Base-by-base conservation (phyloP, 106 monocot species). In the Dactylorhiza incarnata region DNA sequence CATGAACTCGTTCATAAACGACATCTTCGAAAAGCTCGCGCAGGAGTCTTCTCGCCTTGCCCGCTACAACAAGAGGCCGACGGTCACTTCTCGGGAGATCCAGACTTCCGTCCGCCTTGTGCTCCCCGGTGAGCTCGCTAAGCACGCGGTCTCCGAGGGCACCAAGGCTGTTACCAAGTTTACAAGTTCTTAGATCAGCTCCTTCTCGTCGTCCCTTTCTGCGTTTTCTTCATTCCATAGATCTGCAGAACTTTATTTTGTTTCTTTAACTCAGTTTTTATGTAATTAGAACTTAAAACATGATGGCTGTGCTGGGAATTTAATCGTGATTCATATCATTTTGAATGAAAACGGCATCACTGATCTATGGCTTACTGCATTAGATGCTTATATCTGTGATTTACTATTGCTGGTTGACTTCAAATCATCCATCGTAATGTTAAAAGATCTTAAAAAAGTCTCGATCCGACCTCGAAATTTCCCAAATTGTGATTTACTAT, bases 1-100 rank as follows among this genome's bases (percentile, higher is more conserved):
- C 84, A 95, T 95, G 95, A 92, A 95, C 90, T 85, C 85, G 70
- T 95, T 92, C 86, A 92, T 95, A 74, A 95, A 95, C 80, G 95
- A 95, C 66, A 92, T 92, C 80, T 95, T 95, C 78, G 95, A 95
- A 92, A 95, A 95, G 88, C 90, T 95, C 72, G 95, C 95, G 15
- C 73, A 72, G 45, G 92, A 95, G 80, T 63, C 90, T 0, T 83
- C 92, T 22, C 83, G 82, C 14, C 84, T 92, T 53, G 84, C 91
- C 15, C 77, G 91, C 4, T 92, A 92, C 81, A 92, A 88, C 82
- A 92, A 92, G 86, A 92, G 88, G 88, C 91, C 86, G 51, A 91
- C 91, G 65, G 73, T 88, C 76, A 88, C 88, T 43, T 91, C 92
- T 59, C 80, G 92, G 52, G 88, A 92, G 91, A 88, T 92, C 75